Percentiles rank a stretch among this genome's conserved stretches.
These are phyloP conservation scores for Brassica carinata DNA, from an alignment of 345 rosid genomes.

Conservation along the genomic window DNA sequence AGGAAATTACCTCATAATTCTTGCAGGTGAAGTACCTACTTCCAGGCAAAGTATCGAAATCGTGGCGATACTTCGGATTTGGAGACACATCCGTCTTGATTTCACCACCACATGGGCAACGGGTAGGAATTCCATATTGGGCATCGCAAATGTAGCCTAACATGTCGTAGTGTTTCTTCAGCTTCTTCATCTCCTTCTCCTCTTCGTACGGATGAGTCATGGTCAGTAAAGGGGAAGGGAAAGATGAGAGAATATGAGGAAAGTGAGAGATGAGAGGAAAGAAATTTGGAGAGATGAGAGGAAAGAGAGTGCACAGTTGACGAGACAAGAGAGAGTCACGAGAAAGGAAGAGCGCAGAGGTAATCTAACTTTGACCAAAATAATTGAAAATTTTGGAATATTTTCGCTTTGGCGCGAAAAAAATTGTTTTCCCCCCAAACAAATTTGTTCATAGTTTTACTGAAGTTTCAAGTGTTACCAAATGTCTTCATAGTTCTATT, in stretches of 20 bases:
- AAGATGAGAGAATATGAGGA: too few relatives aligned
- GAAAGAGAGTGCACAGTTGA: not conserved
- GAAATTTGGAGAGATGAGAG: not conserved
- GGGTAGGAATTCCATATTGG: too few relatives aligned
- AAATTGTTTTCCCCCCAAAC: not conserved
- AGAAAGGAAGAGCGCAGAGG: not conserved
- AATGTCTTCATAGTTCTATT: not conserved
- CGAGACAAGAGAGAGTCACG: not conserved
- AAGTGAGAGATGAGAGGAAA: too few relatives aligned
- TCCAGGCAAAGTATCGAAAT: not conserved
- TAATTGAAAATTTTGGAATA: too few relatives aligned
- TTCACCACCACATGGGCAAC: not conserved
- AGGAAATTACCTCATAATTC: not conserved
- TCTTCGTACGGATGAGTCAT: not conserved
- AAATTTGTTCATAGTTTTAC: not conserved
- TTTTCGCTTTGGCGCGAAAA: not conserved
- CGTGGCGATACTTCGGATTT: too few relatives aligned
- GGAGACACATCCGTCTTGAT: not conserved
- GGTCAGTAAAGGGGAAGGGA: not conserved
- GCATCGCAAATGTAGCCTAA: too few relatives aligned
- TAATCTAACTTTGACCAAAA: not conserved
- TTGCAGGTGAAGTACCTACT: not conserved
- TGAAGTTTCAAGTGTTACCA: not conserved
- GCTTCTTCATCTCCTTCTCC: not conserved
- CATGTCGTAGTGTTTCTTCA: not conserved